Base-by-base conservation (phyloP, 2,329 filamentous ascomycete genomes). In the Neocatenulostroma microsporum region DNA sequence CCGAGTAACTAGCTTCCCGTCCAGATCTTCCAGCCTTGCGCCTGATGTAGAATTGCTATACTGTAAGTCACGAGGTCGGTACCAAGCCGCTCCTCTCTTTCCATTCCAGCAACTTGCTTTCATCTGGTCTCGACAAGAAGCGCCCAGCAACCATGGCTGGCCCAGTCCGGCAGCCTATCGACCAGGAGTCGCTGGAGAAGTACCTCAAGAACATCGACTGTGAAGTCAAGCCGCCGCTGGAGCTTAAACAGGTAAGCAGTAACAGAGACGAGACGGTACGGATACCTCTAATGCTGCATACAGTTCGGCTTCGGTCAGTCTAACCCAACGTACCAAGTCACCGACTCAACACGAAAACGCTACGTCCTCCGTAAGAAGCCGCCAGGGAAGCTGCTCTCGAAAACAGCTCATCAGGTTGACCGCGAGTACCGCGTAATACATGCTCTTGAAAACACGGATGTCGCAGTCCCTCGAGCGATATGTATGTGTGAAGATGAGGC, bases 341-440 rank as follows among this genome's bases (percentile, higher is more conserved):
- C 80, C 12, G 11, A n/a, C 35, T 70, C 77, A 47, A 71, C 78
- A 57, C 77, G 79, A 34, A 62, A 69, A 49, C 78, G 80, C 57
- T 94, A 81, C 65, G 91, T 98, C 21, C 75, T 96, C 69, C 85
- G 91, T 60, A 96, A 98, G 74, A 96, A 96, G 67, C 91, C 91
- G 1, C 89, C 91, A n/a, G 91, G 91, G 46, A 79, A 82, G 66
- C 80, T 98, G 25, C 73, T 96, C 33, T 94, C 86, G 52, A 86
- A 87, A 67, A 89, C 89, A 2, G 91, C 91, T 8, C 91, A 98
- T 68, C 84, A 89, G 61, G 89, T 98, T 55, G 91, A 98, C 67
- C 83, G 91, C 53, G 91, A 98, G 64, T 91, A 91, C 67, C 80
- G 82, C 54, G 83, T 96, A 56, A 83, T 96, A 55, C 78, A 84